These are phyloP conservation scores for Coprinopsis marcescibilis DNA, from an alignment of 768 basidiomycete genomes.

Conservation along the genomic window DNA sequence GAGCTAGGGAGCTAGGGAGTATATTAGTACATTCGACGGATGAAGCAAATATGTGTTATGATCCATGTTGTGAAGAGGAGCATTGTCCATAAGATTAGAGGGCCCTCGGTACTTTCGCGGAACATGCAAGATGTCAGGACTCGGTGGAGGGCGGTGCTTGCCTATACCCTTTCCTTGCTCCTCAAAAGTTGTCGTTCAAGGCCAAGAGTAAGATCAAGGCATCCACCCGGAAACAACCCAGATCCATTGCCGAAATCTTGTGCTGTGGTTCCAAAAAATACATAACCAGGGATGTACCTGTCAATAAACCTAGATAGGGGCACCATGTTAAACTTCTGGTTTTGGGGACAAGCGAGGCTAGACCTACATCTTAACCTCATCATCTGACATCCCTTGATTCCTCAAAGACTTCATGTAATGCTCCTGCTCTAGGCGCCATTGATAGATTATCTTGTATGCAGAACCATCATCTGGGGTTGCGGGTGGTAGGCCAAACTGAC, in stretches of 20 bases:
- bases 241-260: not conserved
- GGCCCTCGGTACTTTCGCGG: too few relatives aligned
- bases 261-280: slow-evolving; percentile 13
- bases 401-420: slow-evolving; percentile 80
- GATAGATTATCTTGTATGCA: slow-evolving; percentile 58
- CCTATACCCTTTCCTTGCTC: not conserved
- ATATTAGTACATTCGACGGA: too few relatives aligned
- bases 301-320: slow-evolving; percentile 78
- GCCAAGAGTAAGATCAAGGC: not conserved
- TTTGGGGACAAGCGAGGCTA: slow-evolving; percentile 11
- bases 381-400: slow-evolving; percentile 85
- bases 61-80: too few relatives aligned
- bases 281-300: slow-evolving; percentile 55
- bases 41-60: too few relatives aligned
- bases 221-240: not conserved
- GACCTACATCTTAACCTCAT: slow-evolving; percentile 58
- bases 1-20: too few relatives aligned
- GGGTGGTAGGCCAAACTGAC: slow-evolving; percentile 26
- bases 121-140: too few relatives aligned
- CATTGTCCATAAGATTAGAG: too few relatives aligned
- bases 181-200: not conserved
- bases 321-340: not conserved
- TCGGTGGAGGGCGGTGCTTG: too few relatives aligned
- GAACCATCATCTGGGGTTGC: slow-evolving; percentile 22
- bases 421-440: slow-evolving; percentile 89